Evolutionary conservation across 331 rosid species (phyloP).

Genomic region (Stylosanthes scabra): DNA sequence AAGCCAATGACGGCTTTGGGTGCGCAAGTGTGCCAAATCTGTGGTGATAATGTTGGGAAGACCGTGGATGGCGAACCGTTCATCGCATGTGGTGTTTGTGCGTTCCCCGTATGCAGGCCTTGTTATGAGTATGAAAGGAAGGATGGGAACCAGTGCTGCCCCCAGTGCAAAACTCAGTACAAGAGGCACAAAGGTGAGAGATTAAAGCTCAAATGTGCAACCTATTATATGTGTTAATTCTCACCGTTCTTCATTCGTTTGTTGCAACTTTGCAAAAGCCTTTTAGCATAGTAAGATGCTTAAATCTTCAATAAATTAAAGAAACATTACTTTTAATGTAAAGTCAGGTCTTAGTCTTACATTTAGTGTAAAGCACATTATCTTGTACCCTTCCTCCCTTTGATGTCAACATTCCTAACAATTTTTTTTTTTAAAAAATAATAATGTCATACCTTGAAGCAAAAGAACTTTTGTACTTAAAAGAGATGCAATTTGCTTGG

Average conservation of each 20-base stretch:
- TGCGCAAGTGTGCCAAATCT: slow-evolving; percentile 83
- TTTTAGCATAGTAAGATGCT: neutral
- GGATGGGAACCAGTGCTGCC: slow-evolving; percentile 94
- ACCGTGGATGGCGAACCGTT: slow-evolving; percentile 75
- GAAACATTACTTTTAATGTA: neutral
- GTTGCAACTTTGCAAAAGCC: neutral
- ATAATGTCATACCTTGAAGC: no score
- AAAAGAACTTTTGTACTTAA: no score
- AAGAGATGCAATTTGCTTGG: no score
- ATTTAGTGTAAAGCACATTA: no score
- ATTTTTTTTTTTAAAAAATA: no score
- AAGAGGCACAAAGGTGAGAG: slow-evolving; percentile 86
- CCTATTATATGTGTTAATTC: neutral
- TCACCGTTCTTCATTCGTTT: neutral
- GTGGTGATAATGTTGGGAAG: slow-evolving; percentile 90
- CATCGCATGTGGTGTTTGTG: slow-evolving; percentile 76
- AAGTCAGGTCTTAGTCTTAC: no score
- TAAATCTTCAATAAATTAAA: neutral
- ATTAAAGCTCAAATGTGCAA: neutral
- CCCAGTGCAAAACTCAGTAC: slow-evolving; percentile 94
- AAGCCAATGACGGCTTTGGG: slow-evolving; percentile 66
- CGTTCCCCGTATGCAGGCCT: slow-evolving; percentile 91
- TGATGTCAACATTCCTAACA: no score
- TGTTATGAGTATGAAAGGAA: slow-evolving; percentile 98
- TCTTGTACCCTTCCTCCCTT: no score